Base-by-base conservation (phyloP, 2,329 filamentous ascomycete species). In the Claviceps sorghi region DNA sequence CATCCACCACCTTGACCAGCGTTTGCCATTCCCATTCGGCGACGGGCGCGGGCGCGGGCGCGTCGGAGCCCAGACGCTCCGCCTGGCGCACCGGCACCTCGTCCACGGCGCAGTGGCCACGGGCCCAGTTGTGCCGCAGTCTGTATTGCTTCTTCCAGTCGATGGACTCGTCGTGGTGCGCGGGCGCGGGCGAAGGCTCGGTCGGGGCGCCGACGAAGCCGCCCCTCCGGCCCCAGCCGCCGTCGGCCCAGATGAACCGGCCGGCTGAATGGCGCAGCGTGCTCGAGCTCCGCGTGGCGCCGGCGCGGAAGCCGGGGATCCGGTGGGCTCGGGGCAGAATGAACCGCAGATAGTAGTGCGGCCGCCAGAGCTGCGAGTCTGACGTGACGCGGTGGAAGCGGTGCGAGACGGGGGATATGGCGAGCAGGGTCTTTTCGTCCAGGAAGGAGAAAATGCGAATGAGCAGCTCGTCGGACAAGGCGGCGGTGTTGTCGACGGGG, bases 111-210 rank as follows among this genome's bases (percentile, higher is more conserved):
- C 88, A 95, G 58, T 79, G 82, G 0, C 91, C 93, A 56, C 77
- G 80, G 1, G 86, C 79, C 93, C 93, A 97, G 68, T 97, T 97
- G 64, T 95, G 86, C 46, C 87, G 78, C 49, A 96, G 73, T 61
- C 84, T 88, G 67, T 94, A 97, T 61, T 93, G 86, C 55, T 79
- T 78, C 71, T 94, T 95, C 90, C 90, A 96, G 62, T 93, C 80
- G 22, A 84, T 74, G 8, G 78, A 62, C 22, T 51, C 48, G n/a
- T 51, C 47, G 19, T 55, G 40, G 22, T 50, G 47, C 22, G 36
- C 46, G 15, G 5, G 26, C 26, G 51, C 49, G 36, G 29, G 15
- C 36, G 11, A 29, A 8, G 4, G 26, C 30, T 45, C 19, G 1
- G 21, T 21, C 10, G 49, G 34, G 29, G 41, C 7, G 21, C 17